Percentiles rank a stretch among this genome's conserved stretches.
phyloP scores from a whole-genome alignment of 441 rosid genomes.

The Erodium trifolium region DNA sequence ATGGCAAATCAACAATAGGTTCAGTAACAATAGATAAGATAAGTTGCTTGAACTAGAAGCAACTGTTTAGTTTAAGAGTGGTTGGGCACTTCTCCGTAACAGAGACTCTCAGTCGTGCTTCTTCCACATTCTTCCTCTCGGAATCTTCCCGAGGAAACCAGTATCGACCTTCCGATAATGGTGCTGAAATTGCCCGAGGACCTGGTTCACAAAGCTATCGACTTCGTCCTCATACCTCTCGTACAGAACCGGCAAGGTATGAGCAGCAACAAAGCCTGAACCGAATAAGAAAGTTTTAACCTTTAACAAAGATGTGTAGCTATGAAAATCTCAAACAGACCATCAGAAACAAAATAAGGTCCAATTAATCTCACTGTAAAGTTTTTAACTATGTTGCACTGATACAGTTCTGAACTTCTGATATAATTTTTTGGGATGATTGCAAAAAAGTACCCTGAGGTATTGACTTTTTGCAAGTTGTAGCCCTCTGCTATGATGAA shows the following conservation, averaged over 20 bases:
- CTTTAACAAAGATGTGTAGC: not conserved
- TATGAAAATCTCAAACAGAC: too few relatives aligned
- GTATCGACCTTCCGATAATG: conserved; percentile 54
- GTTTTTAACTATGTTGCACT: too few relatives aligned
- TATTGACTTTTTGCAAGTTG: too few relatives aligned
- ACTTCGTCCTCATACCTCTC: conserved; percentile 67
- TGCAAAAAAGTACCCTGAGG: too few relatives aligned
- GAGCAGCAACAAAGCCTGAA: conserved; percentile 82
- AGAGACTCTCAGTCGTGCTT: conserved; percentile 44
- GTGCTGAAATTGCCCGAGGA: conserved; percentile 54
- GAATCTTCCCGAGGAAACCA: conserved; percentile 54
- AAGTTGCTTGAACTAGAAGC: not conserved
- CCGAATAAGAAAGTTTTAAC: conserved; percentile 9
- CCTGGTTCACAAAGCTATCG: conserved; percentile 44
- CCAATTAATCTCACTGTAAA: too few relatives aligned
- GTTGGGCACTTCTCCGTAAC: not conserved
- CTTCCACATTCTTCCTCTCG: conserved; percentile 51
- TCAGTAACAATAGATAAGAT: not conserved
- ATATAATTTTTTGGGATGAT: too few relatives aligned
- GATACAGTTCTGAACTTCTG: too few relatives aligned
- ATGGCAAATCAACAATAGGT: not conserved
- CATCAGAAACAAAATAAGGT: too few relatives aligned
- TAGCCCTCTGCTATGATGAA: too few relatives aligned
- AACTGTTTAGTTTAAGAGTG: not conserved
- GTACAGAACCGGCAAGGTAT: conserved; percentile 24